These are phyloP conservation scores for Phytopythium chamaehyphon DNA, from an alignment of 352 stramenopile species.

Conservation along the genomic window DNA sequence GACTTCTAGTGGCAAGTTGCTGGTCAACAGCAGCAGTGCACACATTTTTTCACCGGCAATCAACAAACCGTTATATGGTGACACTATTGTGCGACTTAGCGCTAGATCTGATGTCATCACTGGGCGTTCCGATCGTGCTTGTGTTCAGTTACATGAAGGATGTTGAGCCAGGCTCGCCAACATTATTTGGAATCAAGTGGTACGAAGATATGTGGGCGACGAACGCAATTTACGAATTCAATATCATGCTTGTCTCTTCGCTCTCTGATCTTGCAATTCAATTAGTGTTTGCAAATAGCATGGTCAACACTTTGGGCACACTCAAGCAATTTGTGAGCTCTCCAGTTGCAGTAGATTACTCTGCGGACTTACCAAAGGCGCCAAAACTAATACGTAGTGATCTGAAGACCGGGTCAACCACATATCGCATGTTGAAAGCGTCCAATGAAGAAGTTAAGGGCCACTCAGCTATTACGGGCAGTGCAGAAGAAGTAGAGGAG, in stretches of 20 bases:
- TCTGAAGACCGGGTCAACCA: not conserved
- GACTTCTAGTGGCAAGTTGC: constrained; percentile 18
- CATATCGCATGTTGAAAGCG: not conserved
- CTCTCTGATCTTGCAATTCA: constrained; percentile 24
- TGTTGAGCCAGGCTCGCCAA: constrained; percentile 6
- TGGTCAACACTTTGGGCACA: constrained; percentile 24
- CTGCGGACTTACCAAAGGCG: not conserved
- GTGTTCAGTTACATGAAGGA: constrained; percentile 9
- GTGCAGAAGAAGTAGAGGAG: constrained; percentile 9
- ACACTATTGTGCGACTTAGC: constrained; percentile 12
- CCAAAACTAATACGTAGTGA: constrained; percentile 1
- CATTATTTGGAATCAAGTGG: constrained; percentile 10
- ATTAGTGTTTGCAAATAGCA: constrained; percentile 30
- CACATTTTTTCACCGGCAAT: not conserved
- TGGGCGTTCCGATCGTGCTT: constrained; percentile 13
- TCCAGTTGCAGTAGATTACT: not conserved
- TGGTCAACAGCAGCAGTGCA: constrained; percentile 14
- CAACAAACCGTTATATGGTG: constrained; percentile 3
- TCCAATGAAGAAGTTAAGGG: not conserved
- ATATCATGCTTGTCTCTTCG: constrained; percentile 31
- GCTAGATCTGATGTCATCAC: constrained; percentile 17
- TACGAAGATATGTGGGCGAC: constrained; percentile 18
- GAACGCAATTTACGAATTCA: constrained; percentile 17
- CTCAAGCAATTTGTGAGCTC: constrained; percentile 21
- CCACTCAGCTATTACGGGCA: constrained; percentile 5